Percentiles rank a stretch among this genome's conserved stretches.
Evolutionary conservation across 495 filamentous ascomycete genomes (phyloP).

Genomic region (Penicillium parvum): DNA sequence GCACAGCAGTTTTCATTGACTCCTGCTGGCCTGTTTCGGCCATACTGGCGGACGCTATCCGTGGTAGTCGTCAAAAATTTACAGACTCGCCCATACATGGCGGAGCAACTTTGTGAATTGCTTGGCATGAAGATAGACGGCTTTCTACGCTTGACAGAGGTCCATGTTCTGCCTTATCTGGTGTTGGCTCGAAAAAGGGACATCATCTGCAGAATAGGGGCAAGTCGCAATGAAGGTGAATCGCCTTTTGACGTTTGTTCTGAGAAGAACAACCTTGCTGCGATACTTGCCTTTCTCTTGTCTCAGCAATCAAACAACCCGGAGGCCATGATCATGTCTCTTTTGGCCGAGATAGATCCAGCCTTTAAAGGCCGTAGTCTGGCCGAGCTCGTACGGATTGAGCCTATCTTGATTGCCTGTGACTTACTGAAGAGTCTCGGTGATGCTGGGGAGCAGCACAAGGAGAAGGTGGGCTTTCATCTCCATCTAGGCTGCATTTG

Average conservation of each 20-base stretch:
- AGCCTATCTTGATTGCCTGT: slow-evolving; percentile 69
- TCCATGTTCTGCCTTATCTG: slow-evolving; percentile 77
- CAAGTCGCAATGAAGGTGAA: slow-evolving; percentile 60
- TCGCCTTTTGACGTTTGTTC: slow-evolving; percentile 54
- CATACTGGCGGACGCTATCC: slow-evolving; percentile 82
- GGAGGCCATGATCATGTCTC: slow-evolving; percentile 62
- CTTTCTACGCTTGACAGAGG: slow-evolving; percentile 73
- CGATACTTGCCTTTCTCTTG: slow-evolving; percentile 75
- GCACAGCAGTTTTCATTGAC: slow-evolving; percentile 57
- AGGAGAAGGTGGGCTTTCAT: slow-evolving; percentile 44
- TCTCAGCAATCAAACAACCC: slow-evolving; percentile 64
- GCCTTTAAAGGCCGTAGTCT: slow-evolving; percentile 63
- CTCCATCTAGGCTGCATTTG: too few species aligned
- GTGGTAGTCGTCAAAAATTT: slow-evolving; percentile 77
- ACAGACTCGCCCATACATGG: slow-evolving; percentile 71
- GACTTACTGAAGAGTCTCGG: slow-evolving; percentile 80
- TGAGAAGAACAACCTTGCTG: slow-evolving; percentile 65
- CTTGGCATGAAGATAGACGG: slow-evolving; percentile 65
- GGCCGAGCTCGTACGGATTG: slow-evolving; percentile 64
- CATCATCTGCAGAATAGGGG: slow-evolving; percentile 73
- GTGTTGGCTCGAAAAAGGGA: slow-evolving; percentile 73
- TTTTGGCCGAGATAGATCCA: slow-evolving; percentile 60
- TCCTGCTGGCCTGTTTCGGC: slow-evolving; percentile 64
- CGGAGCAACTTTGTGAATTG: slow-evolving; percentile 73
- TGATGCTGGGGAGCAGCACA: slow-evolving; percentile 60